A percentile compares a stretch with the other conserved stretches of the same genome.
These are phyloP conservation scores for Laguncularia racemosa DNA, from an alignment of 345 rosid species.

Conservation along the genomic window DNA sequence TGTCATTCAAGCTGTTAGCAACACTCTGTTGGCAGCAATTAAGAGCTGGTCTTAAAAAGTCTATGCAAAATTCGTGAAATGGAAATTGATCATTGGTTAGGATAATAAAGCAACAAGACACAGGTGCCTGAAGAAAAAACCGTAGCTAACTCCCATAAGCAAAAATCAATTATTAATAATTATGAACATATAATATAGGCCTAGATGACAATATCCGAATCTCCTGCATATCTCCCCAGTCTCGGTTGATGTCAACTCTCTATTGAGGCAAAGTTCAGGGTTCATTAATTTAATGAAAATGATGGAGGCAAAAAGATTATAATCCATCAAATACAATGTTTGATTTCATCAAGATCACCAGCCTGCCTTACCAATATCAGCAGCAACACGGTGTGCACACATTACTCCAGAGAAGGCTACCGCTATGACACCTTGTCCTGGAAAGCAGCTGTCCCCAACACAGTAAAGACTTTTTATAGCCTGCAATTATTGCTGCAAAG, in stretches of 20 bases:
- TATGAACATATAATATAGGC: too few relatives aligned
- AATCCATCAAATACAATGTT: neutral
- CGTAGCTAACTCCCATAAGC: too few relatives aligned
- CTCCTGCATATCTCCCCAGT: too few relatives aligned
- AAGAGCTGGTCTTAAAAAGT: neutral
- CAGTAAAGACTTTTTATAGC: conserved; percentile 72
- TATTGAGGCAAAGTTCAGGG: too few relatives aligned
- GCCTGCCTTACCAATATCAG: conserved; percentile 67
- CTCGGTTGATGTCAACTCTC: too few relatives aligned
- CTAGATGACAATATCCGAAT: too few relatives aligned
- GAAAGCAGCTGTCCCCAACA: conserved; percentile 98
- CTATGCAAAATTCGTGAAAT: neutral
- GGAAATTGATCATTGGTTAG: too few relatives aligned
- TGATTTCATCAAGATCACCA: neutral
- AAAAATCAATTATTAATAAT: too few relatives aligned
- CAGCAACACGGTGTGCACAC: conserved; percentile 98
- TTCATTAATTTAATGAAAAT: neutral
- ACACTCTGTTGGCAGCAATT: neutral
- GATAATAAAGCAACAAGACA: too few relatives aligned
- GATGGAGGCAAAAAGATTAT: neutral
- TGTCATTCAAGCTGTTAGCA: neutral
- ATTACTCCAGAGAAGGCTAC: conserved; percentile 93
- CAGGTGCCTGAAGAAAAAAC: too few relatives aligned
- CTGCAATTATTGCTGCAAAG: conserved; percentile 31
- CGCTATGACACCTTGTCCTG: conserved; percentile 97